These are phyloP conservation scores for Cryphonectria radicalis DNA, from an alignment of 2,329 filamentous ascomycete genomes.

Conservation along the genomic window DNA sequence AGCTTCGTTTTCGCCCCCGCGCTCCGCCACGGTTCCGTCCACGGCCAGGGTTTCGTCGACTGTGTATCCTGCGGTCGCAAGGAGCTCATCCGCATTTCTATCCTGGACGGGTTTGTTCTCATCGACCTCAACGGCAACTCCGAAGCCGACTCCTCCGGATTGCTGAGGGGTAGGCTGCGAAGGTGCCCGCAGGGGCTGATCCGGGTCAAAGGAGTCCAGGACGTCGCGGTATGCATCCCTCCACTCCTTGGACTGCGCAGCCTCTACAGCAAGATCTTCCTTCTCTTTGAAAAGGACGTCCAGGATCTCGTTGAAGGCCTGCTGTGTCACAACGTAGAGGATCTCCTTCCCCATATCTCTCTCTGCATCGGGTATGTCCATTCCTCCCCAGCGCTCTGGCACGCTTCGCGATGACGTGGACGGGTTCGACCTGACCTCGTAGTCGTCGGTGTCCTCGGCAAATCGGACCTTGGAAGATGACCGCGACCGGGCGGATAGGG, in stretches of 20 bases:
- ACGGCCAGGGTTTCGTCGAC: slow-evolving; percentile 37
- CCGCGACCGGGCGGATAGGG: slow-evolving; percentile 61
- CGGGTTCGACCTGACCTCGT: slow-evolving; percentile 71
- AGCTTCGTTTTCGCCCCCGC: slow-evolving; percentile 31
- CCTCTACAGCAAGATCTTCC: slow-evolving; percentile 75
- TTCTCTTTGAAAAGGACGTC: slow-evolving; percentile 82
- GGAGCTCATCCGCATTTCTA: slow-evolving; percentile 45
- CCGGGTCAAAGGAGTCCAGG: slow-evolving; percentile 48
- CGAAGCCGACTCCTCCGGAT: slow-evolving; percentile 34
- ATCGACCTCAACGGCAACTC: slow-evolving; percentile 18
- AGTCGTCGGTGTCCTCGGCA: slow-evolving; percentile 71
- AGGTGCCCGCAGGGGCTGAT: slow-evolving; percentile 13
- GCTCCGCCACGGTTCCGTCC: not conserved
- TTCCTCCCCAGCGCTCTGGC: slow-evolving; percentile 76
- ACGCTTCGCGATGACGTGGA: slow-evolving; percentile 74
- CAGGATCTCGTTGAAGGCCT: slow-evolving; percentile 90
- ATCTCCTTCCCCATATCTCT: slow-evolving; percentile 85
- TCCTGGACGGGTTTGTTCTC: slow-evolving; percentile 36
- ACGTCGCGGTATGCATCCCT: slow-evolving; percentile 61
- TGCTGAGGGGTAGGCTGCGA: slow-evolving; percentile 19
- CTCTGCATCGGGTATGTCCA: slow-evolving; percentile 80
- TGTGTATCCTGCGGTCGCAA: slow-evolving; percentile 51
- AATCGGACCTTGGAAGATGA: slow-evolving; percentile 82
- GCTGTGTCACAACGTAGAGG: slow-evolving; percentile 87
- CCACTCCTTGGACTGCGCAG: slow-evolving; percentile 63